phyloP scores from a whole-genome alignment of 75 land plant genomes.

The Adiantum capillusveneris region DNA sequence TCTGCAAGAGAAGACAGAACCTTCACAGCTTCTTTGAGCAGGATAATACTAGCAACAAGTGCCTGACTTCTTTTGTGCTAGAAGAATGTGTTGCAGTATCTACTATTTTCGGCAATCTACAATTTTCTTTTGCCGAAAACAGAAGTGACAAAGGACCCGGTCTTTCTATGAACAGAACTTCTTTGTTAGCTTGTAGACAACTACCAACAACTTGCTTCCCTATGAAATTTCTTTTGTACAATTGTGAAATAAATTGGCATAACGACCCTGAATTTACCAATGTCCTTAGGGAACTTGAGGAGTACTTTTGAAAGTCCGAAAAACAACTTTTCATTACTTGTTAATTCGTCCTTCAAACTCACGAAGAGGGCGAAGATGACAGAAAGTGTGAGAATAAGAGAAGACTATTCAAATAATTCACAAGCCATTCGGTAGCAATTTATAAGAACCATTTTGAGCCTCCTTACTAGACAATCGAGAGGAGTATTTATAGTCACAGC shows the following conservation, averaged over 20 bases:
- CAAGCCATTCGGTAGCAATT: too few species aligned
- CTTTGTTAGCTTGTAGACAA: too few species aligned
- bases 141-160: constrained; percentile 84
- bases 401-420: too few species aligned
- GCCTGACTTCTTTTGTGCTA: constrained; percentile 54
- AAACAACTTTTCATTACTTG: constrained; percentile 77
- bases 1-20: constrained; percentile 70
- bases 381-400: too few species aligned
- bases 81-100: constrained; percentile 32
- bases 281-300: constrained; percentile 90
- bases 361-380: too few species aligned
- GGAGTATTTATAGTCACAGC: constrained; percentile 87
- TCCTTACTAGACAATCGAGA: constrained; percentile 79
- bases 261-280: constrained; percentile 38
- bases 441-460: too few species aligned
- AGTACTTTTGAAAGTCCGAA: constrained; percentile 87
- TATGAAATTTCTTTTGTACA: too few species aligned
- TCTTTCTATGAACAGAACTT: too few species aligned
- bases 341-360: constrained; percentile 97
- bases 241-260: too few species aligned
- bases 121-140: constrained; percentile 66
- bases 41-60: constrained; percentile 61
- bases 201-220: too few species aligned
- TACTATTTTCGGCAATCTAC: too few species aligned
- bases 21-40: constrained; percentile 82